Evolutionary conservation across 495 filamentous ascomycete species (phyloP), one percentile per base, ranked within the genome.

Genomic region (Aspergillus conjunctus): DNA sequence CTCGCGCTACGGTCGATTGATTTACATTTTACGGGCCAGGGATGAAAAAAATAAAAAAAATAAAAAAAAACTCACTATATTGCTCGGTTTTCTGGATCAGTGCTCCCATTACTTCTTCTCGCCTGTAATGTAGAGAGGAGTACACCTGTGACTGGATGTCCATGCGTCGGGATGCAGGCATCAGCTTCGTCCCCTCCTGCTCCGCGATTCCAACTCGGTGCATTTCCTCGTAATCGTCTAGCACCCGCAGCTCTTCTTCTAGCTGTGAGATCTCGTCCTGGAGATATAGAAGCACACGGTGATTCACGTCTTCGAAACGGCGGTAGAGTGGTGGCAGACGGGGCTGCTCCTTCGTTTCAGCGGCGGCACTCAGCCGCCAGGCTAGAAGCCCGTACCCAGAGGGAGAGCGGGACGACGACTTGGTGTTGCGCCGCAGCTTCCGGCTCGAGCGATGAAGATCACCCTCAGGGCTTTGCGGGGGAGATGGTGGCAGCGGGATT

Each of bases 231-330:
- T 84, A 81, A 33, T 85, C 83, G 63, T 96, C 92, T 0, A 93
- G 73, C 1, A 79, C 75, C n/a, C 84, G 81, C 0, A 94, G 78
- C 41, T 91, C 85, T 64, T 90, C 87, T 66, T 93, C 91, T 52
- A 94, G 78, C 53, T 93, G 88, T 2, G 84, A 79, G 41, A 96
- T 85, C 68, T 96, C 91, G 67, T 94, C 91, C 74, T 96, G 93
- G 1, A 97, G 83, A 66, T 94, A 85, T 2, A 97, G 79, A 3
- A 97, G 80, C 12, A 96, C 78, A 17, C 93, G 87, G 68, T 96
- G 91, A 66, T 96, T 96, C 5, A 96, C 74, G 9, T 83, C 80
- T 67, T 90, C 89, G 66, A 97, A 97, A 59, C 88, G 88, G 37
- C 92, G 87, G 72, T 95, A 96, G 15, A 97, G 83, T 7, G 91